Conservation (phyloP, 257 asterid species). For the Catharanthus roseus region DNA sequence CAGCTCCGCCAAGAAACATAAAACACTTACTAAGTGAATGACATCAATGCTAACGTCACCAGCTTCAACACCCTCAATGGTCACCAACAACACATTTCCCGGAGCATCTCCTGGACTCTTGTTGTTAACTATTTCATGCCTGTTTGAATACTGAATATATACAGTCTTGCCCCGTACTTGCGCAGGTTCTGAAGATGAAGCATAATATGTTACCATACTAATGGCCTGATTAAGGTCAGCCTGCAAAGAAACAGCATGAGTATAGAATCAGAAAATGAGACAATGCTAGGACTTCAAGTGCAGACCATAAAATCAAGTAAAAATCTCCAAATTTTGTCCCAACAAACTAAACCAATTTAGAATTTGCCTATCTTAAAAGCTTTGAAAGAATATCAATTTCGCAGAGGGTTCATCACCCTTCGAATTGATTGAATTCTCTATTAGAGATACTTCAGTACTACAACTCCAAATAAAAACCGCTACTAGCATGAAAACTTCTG, state of each 20-base stretch:
- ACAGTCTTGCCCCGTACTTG: conserved; percentile 80
- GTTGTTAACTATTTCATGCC: conserved; percentile 78
- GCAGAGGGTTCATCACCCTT: background rate
- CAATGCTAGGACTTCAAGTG: background rate
- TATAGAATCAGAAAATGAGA: background rate
- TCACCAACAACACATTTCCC: conserved; percentile 76
- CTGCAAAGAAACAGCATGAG: conserved; percentile 31
- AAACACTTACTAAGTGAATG: conserved; percentile 63
- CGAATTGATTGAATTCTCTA: background rate
- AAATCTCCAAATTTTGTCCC: background rate
- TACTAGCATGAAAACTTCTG: background rate
- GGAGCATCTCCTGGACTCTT: conserved; percentile 82
- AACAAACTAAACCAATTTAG: background rate
- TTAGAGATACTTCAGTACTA: background rate
- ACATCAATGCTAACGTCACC: conserved; percentile 84
- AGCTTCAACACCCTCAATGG: conserved; percentile 85
- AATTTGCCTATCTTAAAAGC: background rate
- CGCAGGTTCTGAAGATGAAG: conserved; percentile 83
- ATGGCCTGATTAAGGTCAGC: conserved; percentile 80
- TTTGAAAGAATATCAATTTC: background rate
- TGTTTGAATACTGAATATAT: conserved; percentile 75
- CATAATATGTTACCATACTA: conserved; percentile 71
- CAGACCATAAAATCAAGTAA: background rate
- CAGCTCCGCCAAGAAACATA: background rate
- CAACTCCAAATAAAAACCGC: background rate